Conservation (phyloP, 257 asterid species). For the Solanum phureja region DNA sequence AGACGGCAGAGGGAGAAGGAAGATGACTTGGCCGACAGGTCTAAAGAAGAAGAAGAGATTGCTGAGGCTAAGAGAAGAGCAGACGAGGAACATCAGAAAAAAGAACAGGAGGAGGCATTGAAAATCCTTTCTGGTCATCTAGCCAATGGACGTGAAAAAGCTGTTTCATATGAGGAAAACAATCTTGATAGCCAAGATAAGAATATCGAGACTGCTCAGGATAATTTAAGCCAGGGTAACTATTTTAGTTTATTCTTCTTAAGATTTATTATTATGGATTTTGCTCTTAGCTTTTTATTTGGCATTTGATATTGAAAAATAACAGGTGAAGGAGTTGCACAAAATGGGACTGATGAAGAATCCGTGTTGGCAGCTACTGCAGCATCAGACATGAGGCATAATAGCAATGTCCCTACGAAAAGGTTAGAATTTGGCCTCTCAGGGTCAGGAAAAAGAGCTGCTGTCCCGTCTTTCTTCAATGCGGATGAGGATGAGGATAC, state of each 20-base stretch:
- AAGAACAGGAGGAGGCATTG: slow-evolving; percentile 49
- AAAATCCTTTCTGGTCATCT: slow-evolving; percentile 28
- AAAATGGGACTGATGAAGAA: slow-evolving; percentile 57
- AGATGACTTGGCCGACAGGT: slow-evolving; percentile 74
- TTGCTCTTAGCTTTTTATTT: not conserved
- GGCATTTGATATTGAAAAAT: not conserved
- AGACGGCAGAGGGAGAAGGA: slow-evolving; percentile 84
- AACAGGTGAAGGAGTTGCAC: slow-evolving; percentile 46
- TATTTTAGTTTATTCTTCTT: slow-evolving; percentile 5
- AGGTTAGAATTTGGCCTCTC: slow-evolving; percentile 91
- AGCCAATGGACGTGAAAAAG: slow-evolving; percentile 28
- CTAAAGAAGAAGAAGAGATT: slow-evolving; percentile 80
- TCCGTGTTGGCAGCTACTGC: slow-evolving; percentile 23
- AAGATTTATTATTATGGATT: not conserved
- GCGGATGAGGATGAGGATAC: slow-evolving; percentile 94
- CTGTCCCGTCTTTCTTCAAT: slow-evolving; percentile 82
- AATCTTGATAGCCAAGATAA: slow-evolving; percentile 23
- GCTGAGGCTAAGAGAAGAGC: slow-evolving; percentile 63
- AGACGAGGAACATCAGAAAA: slow-evolving; percentile 57
- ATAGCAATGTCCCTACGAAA: slow-evolving; percentile 49
- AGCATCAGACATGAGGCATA: slow-evolving; percentile 39
- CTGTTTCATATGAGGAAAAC: slow-evolving; percentile 33
- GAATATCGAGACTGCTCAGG: slow-evolving; percentile 29
- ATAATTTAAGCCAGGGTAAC: slow-evolving; percentile 30
- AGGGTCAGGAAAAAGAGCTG: slow-evolving; percentile 77